Base-by-base conservation (phyloP, 192 early-diverging fungal genomes). In the Coemansia sp. region DNA sequence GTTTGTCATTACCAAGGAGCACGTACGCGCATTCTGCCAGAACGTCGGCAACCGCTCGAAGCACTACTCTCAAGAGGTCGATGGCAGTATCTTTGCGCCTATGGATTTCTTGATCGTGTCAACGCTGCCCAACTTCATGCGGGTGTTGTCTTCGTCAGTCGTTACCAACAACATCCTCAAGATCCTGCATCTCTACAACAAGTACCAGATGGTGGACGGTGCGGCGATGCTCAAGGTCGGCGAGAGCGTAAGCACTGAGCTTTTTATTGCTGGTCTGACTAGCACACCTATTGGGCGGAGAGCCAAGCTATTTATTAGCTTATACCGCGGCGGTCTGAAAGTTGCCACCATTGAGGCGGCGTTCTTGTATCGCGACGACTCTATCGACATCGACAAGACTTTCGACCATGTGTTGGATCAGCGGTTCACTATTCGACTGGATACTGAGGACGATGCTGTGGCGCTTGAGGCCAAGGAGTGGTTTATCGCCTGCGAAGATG, bases 71-170 rank as follows among this genome's bases (percentile, higher is more conserved):
- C 21, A 23, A 3, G 76, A 83, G 33, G 76, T 76, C 58, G 79
- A 79, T 43, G 83, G 84, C 58, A 71, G 83, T 43, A 45, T 84
- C 6, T 73, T 58, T 56, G 91, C 92, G 37, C 95, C 95, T 16
- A 91, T 95, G 89, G 94, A 95, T 73, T 95, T 94, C 72, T 87
- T 91, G 47, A 88, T 89, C 47, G 88, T 93, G 23, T 87, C 91
- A 33, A 90, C 86, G 2, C 88, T 89, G 86, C 84, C 86, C 77
- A 77, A 86, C 73, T 84, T 94, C 35, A 86, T 94, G 59, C 87
- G 88, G 58, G 89, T 93, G 8, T 88, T 95, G 52, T 85, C 92
- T 72, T 90, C 93, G 41, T 87, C 92, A 64, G 87, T 90, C 10
- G 91, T 95, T 64, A 90, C 93, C 70, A 89, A 87, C 34, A 92